Base-by-base conservation (phyloP, 495 filamentous ascomycete genomes). In the Hypoxylon lienhwacheense region DNA sequence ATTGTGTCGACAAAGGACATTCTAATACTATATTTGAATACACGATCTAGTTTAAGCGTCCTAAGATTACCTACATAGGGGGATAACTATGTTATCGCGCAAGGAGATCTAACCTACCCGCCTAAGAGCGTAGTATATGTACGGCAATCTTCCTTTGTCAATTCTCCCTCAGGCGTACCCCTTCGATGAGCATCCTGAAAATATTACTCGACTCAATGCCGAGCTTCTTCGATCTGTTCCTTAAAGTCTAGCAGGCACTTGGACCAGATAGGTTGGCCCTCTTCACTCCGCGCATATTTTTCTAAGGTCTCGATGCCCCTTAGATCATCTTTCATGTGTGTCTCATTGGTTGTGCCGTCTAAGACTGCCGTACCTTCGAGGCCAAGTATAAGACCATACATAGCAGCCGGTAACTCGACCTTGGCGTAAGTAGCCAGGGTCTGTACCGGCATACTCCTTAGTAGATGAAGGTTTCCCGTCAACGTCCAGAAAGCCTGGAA, bases 401-500 rank as follows among this genome's bases (percentile, higher is more conserved):
- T 68, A 4, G 85, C 85, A 31, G 78, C 77, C 8, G 69, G 71
- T 16, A 55, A 43, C 15, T 74, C 76, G 1, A 76, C 70, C 4
- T 64, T 75, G 15, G 83, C 79, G 0, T 63, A 63, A 10, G 66
- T 37, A 10, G 81, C 81, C 15, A 92, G 60, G 7, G 61, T 65
- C 48, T 59, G 56, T 4, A 91, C 84, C 15, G 77, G 67, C 5
- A 57, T 56, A 22, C 73, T 78, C 32, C 62, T 74, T 21, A 84
- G 47, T 34, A 91, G 71, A 11, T 77, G 67, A 5, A 52, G 53
- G 55, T 93, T 92, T 0, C 80, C 89, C 0, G 82, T 87, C 65
- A 93, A 63, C 1, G 86, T 90, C 88, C 88, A 90, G 70, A 90
- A 92, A 15, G 81, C 77, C 65, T 92, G 87, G 62, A 90, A 92